Evolutionary conservation across 2,329 filamentous ascomycete genomes (phyloP).

Genomic region (Aureobasidium zeae): DNA sequence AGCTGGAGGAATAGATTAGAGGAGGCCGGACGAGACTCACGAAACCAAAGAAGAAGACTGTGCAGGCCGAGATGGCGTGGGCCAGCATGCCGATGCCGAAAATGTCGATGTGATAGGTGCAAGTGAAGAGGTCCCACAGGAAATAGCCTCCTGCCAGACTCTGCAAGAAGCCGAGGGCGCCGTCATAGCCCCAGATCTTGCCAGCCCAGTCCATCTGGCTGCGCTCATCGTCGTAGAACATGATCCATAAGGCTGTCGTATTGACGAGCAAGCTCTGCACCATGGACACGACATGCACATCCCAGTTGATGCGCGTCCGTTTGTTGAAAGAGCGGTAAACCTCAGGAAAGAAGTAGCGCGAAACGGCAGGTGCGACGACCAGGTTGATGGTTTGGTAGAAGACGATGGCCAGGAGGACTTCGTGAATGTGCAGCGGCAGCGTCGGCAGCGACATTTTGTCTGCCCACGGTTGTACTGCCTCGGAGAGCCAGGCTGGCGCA

Average conservation of each 20-base stretch:
- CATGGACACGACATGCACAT: conserved; percentile 78
- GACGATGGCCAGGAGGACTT: conserved; percentile 56
- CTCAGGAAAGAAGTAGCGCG: conserved; percentile 50
- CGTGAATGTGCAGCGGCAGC: conserved; percentile 68
- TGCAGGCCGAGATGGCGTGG: conserved; percentile 64
- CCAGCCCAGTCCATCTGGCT: conserved; percentile 56
- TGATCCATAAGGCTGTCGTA: conserved; percentile 62
- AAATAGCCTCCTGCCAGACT: conserved; percentile 74
- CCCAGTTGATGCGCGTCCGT: conserved; percentile 67
- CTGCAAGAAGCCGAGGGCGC: conserved; percentile 62
- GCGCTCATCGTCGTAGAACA: conserved; percentile 59
- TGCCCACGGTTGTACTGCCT: conserved; percentile 54
- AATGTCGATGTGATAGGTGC: conserved; percentile 55
- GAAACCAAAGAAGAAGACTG: conserved; percentile 69
- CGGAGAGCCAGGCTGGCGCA: conserved; percentile 44
- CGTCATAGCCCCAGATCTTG: conserved; percentile 65
- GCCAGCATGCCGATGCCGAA: conserved; percentile 70
- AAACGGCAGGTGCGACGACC: conserved; percentile 59
- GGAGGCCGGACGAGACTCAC: conserved; percentile 43
- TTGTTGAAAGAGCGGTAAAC: conserved; percentile 54
- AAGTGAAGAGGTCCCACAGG: conserved; percentile 69
- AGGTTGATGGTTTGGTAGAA: conserved; percentile 61
- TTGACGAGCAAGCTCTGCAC: conserved; percentile 68
- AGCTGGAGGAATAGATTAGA: conserved; percentile 6
- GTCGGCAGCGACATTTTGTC: conserved; percentile 53